These are phyloP conservation scores for Periglandula ipomoeae DNA, from an alignment of 2,329 filamentous ascomycete species.

Conservation along the genomic window DNA sequence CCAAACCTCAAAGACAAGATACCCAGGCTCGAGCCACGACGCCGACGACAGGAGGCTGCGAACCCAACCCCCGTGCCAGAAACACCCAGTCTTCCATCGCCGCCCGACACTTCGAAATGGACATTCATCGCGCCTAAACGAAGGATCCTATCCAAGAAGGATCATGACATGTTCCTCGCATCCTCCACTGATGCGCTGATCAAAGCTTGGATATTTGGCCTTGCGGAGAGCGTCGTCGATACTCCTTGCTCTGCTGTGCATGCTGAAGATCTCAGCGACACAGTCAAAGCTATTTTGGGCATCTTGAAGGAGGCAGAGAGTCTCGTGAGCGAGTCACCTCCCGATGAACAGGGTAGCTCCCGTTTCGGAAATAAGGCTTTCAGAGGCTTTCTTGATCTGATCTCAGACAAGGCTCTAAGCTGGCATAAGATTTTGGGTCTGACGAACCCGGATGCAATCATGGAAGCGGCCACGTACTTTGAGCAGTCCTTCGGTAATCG, in stretches of 20 bases:
- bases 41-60: constrained; percentile 38
- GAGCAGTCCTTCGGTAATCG: constrained; percentile 78
- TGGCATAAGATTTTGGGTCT: constrained; percentile 60
- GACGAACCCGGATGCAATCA: constrained; percentile 40
- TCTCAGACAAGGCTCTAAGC: constrained; percentile 41
- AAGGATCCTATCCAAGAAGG: constrained; percentile 70
- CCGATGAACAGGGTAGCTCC: constrained; percentile 78
- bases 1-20: constrained; percentile 42
- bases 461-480: constrained; percentile 74
- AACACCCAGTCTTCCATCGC: constrained; percentile 64
- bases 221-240: constrained; percentile 73
- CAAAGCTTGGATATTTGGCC: constrained; percentile 73
- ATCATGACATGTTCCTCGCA: constrained; percentile 72
- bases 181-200: constrained; percentile 71
- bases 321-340: constrained; percentile 61
- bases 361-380: constrained; percentile 94
- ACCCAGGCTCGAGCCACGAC: constrained; percentile 59
- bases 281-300: constrained; percentile 53
- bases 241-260: constrained; percentile 53
- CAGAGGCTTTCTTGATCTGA: constrained; percentile 65
- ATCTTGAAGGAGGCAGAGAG: constrained; percentile 63
- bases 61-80: constrained; percentile 59
- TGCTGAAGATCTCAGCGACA: constrained; percentile 47
- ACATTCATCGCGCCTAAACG: constrained; percentile 60
- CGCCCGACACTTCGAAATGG: constrained; percentile 51